A percentile compares a stretch with the other conserved stretches of the same genome.
phyloP scores from a whole-genome alignment of 495 filamentous ascomycete genomes.

The Daldinia concentrica region DNA sequence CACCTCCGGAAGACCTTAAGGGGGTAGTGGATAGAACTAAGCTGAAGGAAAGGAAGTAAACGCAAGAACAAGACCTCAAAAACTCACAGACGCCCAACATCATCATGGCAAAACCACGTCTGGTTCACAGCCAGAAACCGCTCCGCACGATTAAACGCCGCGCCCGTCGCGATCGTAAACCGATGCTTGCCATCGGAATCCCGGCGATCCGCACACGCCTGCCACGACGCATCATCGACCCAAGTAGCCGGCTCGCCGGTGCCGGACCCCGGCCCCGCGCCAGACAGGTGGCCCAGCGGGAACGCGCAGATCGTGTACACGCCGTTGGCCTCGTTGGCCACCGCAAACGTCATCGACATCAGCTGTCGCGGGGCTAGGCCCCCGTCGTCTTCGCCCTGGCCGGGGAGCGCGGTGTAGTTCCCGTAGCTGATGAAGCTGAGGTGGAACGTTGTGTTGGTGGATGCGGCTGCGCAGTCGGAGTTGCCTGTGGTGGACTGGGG shows the following conservation, averaged over 20 bases:
- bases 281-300: constrained; percentile 28
- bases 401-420: constrained; percentile 36
- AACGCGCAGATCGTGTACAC: constrained; percentile 37
- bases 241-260: constrained; percentile 5
- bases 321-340: constrained; percentile 30
- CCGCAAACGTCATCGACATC: constrained; percentile 36
- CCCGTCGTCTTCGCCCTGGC: constrained; percentile 28
- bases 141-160: constrained; percentile 21
- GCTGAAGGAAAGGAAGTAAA: neutral
- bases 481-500: constrained; percentile 13
- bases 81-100: constrained; percentile 35
- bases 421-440: constrained; percentile 42
- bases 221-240: constrained; percentile 32
- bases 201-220: constrained; percentile 40
- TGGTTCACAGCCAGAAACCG: constrained; percentile 29
- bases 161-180: constrained; percentile 37
- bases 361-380: constrained; percentile 25
- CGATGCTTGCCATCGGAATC: constrained; percentile 40
- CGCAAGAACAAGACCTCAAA: neutral
- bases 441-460: constrained; percentile 2
- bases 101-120: constrained; percentile 44
- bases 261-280: neutral
- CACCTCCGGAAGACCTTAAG: no score
- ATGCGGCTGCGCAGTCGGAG: constrained; percentile 23
- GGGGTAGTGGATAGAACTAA: no score